Evolutionary conservation across 192 early-diverging fungal species (phyloP).

Genomic region (Spinellus fusiger): DNA sequence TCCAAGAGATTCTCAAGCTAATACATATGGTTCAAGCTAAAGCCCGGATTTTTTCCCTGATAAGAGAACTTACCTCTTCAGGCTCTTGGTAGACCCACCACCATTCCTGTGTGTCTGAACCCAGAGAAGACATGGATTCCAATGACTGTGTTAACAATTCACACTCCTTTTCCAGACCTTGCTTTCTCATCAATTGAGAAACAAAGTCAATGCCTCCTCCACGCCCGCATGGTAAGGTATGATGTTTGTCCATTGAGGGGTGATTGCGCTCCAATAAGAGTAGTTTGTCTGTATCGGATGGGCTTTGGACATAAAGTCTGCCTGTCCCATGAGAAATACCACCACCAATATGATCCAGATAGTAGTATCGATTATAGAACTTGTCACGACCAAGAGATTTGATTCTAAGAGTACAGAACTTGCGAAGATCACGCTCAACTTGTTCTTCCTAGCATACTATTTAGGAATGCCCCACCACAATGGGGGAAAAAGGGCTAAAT

Average conservation of each 20-base stretch:
- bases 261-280: slow-evolving; percentile 34
- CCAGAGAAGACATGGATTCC: background rate
- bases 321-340: slow-evolving; percentile 47
- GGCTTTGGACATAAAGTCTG: slow-evolving; percentile 53
- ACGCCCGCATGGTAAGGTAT: slow-evolving; percentile 25
- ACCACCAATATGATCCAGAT: slow-evolving; percentile 76
- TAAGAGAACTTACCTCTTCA: slow-evolving; percentile 21
- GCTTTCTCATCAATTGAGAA: slow-evolving; percentile 13
- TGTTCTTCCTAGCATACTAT: slow-evolving; percentile 45
- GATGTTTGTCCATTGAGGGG: slow-evolving; percentile 11
- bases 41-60: background rate
- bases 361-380: slow-evolving; percentile 86
- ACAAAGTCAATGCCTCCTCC: slow-evolving; percentile 22
- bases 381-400: slow-evolving; percentile 77
- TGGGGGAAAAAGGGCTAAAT: background rate
- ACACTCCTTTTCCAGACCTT: slow-evolving; percentile 19
- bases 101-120: slow-evolving; percentile 11
- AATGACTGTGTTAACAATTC: slow-evolving; percentile 6
- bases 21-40: slow-evolving; percentile 3
- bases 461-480: background rate
- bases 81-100: slow-evolving; percentile 29
- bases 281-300: slow-evolving; percentile 45
- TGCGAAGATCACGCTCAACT: slow-evolving; percentile 65
- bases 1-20: slow-evolving; percentile 64
- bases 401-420: slow-evolving; percentile 59